Evolutionary conservation across 1,284 basidiomycete genomes (phyloP).

Genomic region (Malassezia obtusa): DNA sequence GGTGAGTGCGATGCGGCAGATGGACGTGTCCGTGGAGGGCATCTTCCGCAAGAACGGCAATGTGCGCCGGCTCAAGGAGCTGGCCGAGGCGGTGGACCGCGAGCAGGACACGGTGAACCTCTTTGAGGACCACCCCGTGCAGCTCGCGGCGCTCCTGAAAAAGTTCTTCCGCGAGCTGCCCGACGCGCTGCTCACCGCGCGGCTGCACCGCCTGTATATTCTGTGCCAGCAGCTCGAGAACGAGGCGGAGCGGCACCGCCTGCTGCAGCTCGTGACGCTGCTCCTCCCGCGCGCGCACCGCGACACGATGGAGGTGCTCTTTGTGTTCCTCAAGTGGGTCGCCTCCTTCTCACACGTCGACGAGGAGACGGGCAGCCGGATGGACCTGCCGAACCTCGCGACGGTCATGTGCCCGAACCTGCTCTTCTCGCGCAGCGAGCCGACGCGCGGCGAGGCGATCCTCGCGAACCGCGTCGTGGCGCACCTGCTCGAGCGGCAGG

Average conservation of each 20-base stretch:
- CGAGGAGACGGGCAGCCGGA: constrained; percentile 94
- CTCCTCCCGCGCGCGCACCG: constrained; percentile 84
- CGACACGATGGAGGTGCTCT: constrained; percentile 93
- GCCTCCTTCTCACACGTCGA: constrained; percentile 97
- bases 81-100: constrained; percentile 84
- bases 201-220: constrained; percentile 78
- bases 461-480: constrained; percentile 60
- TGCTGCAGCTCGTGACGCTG: constrained; percentile 75
- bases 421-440: constrained; percentile 72
- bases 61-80: constrained; percentile 78
- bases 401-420: constrained; percentile 96
- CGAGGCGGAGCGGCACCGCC: constrained; percentile 68
- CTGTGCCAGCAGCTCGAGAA: constrained; percentile 71
- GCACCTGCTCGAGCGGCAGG: constrained; percentile 76
- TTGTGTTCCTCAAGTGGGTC: constrained; percentile 98
- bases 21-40: constrained; percentile 98
- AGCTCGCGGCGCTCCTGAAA: constrained; percentile 90
- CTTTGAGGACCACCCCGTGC: constrained; percentile 88
- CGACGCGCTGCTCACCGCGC: constrained; percentile 89
- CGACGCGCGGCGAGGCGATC: constrained; percentile 85
- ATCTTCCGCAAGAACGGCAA: constrained; percentile 99
- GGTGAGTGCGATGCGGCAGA: constrained; percentile 94
- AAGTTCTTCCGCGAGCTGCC: constrained; percentile 93
- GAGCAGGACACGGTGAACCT: constrained; percentile 75
- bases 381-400: constrained; percentile 94